A percentile compares a stretch with the other conserved stretches of the same genome.
These are phyloP conservation scores for Claviceps quebecensis DNA, from an alignment of 2,329 filamentous ascomycete genomes.

Conservation along the genomic window DNA sequence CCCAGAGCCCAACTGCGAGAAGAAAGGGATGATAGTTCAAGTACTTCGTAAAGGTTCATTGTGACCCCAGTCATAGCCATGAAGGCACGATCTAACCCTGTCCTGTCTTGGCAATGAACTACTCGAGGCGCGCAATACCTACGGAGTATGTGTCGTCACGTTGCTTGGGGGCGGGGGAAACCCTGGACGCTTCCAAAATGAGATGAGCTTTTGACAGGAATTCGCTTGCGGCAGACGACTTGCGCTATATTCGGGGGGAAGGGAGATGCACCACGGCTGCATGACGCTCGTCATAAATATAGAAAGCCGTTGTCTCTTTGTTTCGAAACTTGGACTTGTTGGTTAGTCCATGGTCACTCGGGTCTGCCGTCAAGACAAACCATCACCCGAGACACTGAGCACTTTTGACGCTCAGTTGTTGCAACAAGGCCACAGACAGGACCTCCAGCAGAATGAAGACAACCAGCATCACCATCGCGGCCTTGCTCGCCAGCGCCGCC, in stretches of 20 bases:
- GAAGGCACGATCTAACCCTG: background rate
- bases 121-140: background rate
- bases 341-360: background rate
- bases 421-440: background rate
- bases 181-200: background rate
- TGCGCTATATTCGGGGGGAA: background rate
- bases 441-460: background rate
- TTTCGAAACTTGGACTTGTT: too few relatives aligned
- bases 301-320: background rate
- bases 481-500: constrained; percentile 1
- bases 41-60: background rate
- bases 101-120: background rate
- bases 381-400: background rate
- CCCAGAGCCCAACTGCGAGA: background rate
- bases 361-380: background rate
- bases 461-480: background rate
- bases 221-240: background rate
- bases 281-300: background rate
- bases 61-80: background rate
- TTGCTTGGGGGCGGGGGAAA: too few relatives aligned
- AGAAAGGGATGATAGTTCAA: background rate
- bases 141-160: background rate
- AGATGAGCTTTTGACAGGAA: background rate
- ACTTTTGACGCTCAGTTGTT: background rate
- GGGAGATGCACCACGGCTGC: background rate